Evolutionary conservation across 768 basidiomycete species (phyloP).

Genomic region (Psilocybe tampanensis): DNA sequence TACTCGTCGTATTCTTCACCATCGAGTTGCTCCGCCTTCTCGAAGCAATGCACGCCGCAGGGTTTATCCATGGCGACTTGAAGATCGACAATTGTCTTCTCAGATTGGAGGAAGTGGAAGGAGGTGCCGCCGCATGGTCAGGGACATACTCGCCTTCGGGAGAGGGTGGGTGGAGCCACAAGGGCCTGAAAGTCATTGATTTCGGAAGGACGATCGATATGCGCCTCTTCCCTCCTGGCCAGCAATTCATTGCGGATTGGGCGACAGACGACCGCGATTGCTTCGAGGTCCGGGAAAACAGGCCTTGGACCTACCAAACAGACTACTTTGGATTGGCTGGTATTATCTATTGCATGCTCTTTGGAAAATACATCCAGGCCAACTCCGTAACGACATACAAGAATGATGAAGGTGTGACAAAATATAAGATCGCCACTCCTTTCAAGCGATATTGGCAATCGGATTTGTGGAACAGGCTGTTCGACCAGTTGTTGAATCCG

Average conservation of each 20-base stretch:
- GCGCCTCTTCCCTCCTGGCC: conserved; percentile 73
- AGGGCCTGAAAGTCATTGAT: conserved; percentile 94
- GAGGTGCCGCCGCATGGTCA: conserved; percentile 70
- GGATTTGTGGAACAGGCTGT: conserved; percentile 81
- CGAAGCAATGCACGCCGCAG: conserved; percentile 77
- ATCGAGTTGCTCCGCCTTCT: conserved; percentile 85
- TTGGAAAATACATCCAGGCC: conserved; percentile 92
- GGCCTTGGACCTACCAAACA: conserved; percentile 92
- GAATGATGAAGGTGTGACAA: conserved; percentile 33
- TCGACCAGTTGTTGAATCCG: conserved; percentile 88
- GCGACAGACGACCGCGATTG: conserved; percentile 89
- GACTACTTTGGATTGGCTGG: conserved; percentile 97
- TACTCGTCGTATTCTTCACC: conserved; percentile 93
- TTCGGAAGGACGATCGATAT: conserved; percentile 96
- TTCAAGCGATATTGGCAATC: conserved; percentile 96
- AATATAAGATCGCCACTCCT: conserved; percentile 72
- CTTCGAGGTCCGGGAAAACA: conserved; percentile 81
- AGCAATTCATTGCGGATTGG: conserved; percentile 89
- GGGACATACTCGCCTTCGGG: conserved; percentile 78
- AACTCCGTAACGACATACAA: conserved; percentile 47
- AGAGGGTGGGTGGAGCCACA: conserved; percentile 80
- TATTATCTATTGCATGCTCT: conserved; percentile 94
- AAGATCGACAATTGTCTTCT: conserved; percentile 99
- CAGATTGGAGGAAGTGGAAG: conserved; percentile 82
- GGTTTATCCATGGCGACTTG: conserved; percentile 96